Evolutionary conservation across 176 grass and related monocot species (phyloP), one percentile per base, ranked within the genome.

Genomic region (Rhynchospora tenuis): DNA sequence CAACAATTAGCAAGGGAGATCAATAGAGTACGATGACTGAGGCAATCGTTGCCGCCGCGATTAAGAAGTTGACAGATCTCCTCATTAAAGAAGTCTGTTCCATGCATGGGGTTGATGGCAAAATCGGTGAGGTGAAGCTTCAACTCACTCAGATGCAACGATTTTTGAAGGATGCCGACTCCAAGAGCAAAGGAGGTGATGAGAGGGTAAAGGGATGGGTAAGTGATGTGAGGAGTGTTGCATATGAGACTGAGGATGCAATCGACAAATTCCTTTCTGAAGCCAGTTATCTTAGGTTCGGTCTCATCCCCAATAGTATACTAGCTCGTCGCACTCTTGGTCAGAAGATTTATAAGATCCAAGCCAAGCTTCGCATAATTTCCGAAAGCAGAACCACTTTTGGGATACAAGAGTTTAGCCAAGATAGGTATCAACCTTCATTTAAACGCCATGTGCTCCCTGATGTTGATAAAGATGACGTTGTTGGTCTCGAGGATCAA

Each of bases 161-260:
- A 43, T 78, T 79, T 31, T 12, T 86, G 43, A 29, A 67, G 19
- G 84, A 86, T 64, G 84, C 72, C 14, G 73, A 86, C 14, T 27
- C 43, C 56, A 86, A 38, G n/a, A 45, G 46, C 3, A 23, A 66
- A 8, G 48, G 73, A 29, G 14, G 6, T 7, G 63, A 80, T 55
- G 44, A 81, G 24, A 52, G 74, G 46, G 44, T 68, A 2, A 78
- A 69, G 33, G 28, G 66, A 44, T 81, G 73, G 57, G 73, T 86
- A 14, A 4, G 50, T 3, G 47, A 86, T 59, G 78, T 86, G 59
- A 45, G 84, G 20, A n/a, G 4, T 26, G 43, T 80, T 10, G 75
- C 75, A 7, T 81, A 86, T 43, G 74, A 86, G 33, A 55, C 22
- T 12, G 84, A 86, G 45, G 84, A 86, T 58, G 57, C 42, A 16